Base-by-base conservation (phyloP, 2,329 filamentous ascomycete genomes). In the Penicillium sp. region DNA sequence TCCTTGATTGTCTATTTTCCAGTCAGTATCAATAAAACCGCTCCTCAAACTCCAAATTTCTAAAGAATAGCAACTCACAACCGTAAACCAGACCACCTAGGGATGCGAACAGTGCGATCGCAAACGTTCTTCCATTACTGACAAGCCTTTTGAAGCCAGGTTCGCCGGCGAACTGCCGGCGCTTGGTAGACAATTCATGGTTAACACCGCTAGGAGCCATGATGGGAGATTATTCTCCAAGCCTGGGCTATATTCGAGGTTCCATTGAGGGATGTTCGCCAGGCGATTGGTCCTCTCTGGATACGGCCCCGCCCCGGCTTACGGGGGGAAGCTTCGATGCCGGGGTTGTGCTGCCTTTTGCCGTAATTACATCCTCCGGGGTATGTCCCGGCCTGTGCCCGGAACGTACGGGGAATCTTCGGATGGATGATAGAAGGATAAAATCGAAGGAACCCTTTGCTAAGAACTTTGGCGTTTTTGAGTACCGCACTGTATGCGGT, bases 21-120 rank as follows among this genome's bases (percentile, higher is more conserved):
- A 17, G 38, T 62, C n/a, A 59, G 51, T 15, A 37, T 17, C 30
- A 17, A 17, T 1, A 2, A 24, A 22, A 19, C 15, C 13, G 12
- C 6, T 8, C 13, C 4, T 49, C 30, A 7, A 53, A 17, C 1
- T 1, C n/a, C 26, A 10, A 19, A 17, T 1, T 17, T n/a, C 15
- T 4, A 13, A 15, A 12, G 6, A 19, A 9, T 33, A 2, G 5
- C 3, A 26, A 37, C 60, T 30, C 19, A 62, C 60, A 62, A 19
- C 60, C 60, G 53, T 62, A 62, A 6, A 62, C 56, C n/a, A 62
- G 28, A 33, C 60, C 60, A 24, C 60, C 60, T 1, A 62, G 33
- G 40, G 60, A 62, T 19, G 60, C 60, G 37, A 62, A 62, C 12
- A 62, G 26, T 7, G 50, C 60, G 40, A 62, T 62, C 9, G 51